Conservation (phyloP, 225 moss, liverwort and hornwort species). For the Thuidium tamariscinum region DNA sequence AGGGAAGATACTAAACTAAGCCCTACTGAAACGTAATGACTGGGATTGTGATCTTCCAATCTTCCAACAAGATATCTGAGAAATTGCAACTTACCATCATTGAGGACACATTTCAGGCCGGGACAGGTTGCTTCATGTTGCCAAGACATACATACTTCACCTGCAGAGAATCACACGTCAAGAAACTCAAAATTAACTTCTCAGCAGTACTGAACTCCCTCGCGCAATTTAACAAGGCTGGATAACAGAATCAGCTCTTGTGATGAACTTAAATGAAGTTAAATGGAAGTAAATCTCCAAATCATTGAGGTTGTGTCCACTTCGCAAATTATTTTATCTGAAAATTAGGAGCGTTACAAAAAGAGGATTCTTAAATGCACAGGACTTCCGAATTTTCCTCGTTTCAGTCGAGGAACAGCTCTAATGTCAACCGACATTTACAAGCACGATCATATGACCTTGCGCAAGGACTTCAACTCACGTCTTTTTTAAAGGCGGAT, state of each 20-base stretch:
- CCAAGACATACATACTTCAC: slow-evolving; percentile 58
- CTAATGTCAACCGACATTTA: background rate
- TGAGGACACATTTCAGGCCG: background rate
- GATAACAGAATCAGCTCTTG: background rate
- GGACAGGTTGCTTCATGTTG: slow-evolving; percentile 46
- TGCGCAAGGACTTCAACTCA: background rate
- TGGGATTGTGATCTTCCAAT: background rate
- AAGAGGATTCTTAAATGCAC: background rate
- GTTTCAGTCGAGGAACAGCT: background rate
- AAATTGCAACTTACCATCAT: background rate
- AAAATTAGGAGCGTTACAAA: background rate
- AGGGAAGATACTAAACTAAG: background rate
- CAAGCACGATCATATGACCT: background rate
- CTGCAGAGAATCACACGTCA: slow-evolving; percentile 8
- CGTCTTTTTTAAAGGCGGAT: background rate
- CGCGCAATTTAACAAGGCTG: background rate
- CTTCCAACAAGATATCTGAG: background rate
- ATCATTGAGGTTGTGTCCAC: background rate
- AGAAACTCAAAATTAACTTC: background rate
- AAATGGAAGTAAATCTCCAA: background rate
- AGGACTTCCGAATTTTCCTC: background rate
- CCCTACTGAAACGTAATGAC: background rate
- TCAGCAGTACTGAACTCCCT: background rate
- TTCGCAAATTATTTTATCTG: background rate
- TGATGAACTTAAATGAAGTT: background rate